Evolutionary conservation across 1,284 basidiomycete genomes (phyloP), one percentile per base, ranked within the genome.

Genomic region (Fomitiporia mediterranea): DNA sequence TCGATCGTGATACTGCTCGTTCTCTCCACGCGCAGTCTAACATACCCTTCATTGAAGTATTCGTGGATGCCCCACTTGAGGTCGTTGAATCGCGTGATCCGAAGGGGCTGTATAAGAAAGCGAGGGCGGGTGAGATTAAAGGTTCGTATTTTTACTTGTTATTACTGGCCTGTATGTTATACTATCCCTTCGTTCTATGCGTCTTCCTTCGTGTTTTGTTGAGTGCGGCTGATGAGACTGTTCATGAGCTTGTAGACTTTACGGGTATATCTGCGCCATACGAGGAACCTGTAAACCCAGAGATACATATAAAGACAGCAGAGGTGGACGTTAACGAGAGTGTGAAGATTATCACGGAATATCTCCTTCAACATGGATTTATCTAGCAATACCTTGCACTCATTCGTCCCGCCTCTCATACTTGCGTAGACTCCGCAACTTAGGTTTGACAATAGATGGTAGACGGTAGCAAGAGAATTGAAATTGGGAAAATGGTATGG

Each of bases 191-290:
- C n/a, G n/a, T n/a, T n/a, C n/a, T n/a, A n/a, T n/a, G n/a, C n/a
- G n/a, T n/a, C n/a, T n/a, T n/a, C n/a, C n/a, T n/a, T n/a, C n/a
- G n/a, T n/a, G n/a, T n/a, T n/a, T n/a, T n/a, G n/a, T n/a, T n/a
- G n/a, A n/a, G n/a, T n/a, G n/a, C n/a, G n/a, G n/a, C n/a, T 13
- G n/a, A 59, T 15, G 42, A 49, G 38, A 4, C 53, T 48, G n/a
- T 57, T 19, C 42, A 54, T 17, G 4, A 28, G 2, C 62, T 32
- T 17, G 50, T 55, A 96, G 96, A 98, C 61, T 98, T 99, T 74
- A 99, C 97, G 44, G 96, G 97, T 9, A 89, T 99, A 68, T 95
- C 93, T 35, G 94, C 97, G 2, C 97, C 97, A 7, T 99, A 99
- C 71, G 97, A 99, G 73, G 83, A 86, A 6, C 96, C 97, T 4